Percentiles rank a stretch among this genome's conserved stretches.
Conservation (phyloP, 805 yeast genomes). For the Wickerhamiella vanderwaltii region DNA sequence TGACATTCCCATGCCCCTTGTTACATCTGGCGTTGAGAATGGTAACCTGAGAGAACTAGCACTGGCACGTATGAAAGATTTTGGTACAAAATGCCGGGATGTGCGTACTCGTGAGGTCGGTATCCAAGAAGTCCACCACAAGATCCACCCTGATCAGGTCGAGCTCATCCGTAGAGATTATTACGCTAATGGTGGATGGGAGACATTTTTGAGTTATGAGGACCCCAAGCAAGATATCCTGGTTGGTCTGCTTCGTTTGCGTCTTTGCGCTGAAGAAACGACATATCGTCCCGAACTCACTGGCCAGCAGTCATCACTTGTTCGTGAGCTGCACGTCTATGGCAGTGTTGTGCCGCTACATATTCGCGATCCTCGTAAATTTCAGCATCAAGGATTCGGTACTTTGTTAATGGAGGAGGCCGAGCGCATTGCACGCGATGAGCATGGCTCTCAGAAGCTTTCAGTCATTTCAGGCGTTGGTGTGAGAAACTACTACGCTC, state of each 20-base stretch:
- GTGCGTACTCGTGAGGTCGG: conserved; percentile 98
- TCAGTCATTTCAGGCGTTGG: conserved; percentile 97
- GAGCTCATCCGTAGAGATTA: conserved; percentile 92
- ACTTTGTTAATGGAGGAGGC: conserved; percentile 97
- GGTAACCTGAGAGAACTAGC: conserved; percentile 95
- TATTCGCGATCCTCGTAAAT: conserved; percentile 91
- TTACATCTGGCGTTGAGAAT: conserved; percentile 94
- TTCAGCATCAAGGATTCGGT: conserved; percentile 98
- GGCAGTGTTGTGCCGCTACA: conserved; percentile 96
- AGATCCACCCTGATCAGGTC: conserved; percentile 92
- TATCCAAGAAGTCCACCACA: conserved; percentile 95
- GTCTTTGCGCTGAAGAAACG: conserved; percentile 79
- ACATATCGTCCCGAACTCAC: conserved; percentile 85
- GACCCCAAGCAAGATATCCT: conserved; percentile 94
- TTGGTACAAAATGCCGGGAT: conserved; percentile 91
- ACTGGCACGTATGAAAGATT: conserved; percentile 93
- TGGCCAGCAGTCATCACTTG: conserved; percentile 76
- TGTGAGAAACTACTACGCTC: conserved; percentile 88
- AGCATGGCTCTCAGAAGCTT: conserved; percentile 83
- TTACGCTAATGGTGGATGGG: conserved; percentile 66
- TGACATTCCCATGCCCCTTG: conserved; percentile 98
- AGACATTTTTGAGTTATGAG: conserved; percentile 88
- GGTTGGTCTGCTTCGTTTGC: conserved; percentile 76
- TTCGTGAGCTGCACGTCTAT: conserved; percentile 93
- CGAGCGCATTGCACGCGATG: conserved; percentile 86